phyloP scores from a whole-genome alignment of 2,329 filamentous ascomycete genomes.

The Scytalidium lignicola region DNA sequence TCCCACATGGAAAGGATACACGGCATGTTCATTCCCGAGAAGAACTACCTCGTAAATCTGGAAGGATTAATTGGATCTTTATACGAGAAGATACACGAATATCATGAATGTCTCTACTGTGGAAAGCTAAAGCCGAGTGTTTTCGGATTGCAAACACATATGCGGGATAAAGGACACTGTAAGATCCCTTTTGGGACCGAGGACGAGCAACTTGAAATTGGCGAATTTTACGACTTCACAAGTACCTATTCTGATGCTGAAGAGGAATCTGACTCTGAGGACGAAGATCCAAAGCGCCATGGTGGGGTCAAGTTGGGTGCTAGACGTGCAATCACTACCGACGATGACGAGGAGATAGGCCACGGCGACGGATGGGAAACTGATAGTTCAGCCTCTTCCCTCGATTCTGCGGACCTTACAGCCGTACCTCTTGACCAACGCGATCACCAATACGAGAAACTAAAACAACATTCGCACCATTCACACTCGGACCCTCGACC shows the following conservation, averaged over 20 bases:
- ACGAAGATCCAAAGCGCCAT: slow-evolving; percentile 41
- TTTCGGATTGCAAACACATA: slow-evolving; percentile 86
- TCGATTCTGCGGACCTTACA: slow-evolving; percentile 79
- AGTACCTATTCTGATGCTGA: slow-evolving; percentile 87
- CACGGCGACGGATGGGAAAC: slow-evolving; percentile 89
- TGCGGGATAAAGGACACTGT: slow-evolving; percentile 95
- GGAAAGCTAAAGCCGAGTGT: slow-evolving; percentile 75
- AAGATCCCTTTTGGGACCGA: slow-evolving; percentile 90
- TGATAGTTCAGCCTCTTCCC: slow-evolving; percentile 82
- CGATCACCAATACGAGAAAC: slow-evolving; percentile 65
- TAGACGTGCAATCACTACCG: slow-evolving; percentile 49
- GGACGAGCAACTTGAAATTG: slow-evolving; percentile 87
- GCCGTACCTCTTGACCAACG: slow-evolving; percentile 71
- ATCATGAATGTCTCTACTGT: slow-evolving; percentile 83
- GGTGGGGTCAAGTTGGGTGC: slow-evolving; percentile 67
- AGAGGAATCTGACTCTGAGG: slow-evolving; percentile 53
- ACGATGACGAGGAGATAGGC: slow-evolving; percentile 49
- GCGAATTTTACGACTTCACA: slow-evolving; percentile 95
- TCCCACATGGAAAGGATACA: slow-evolving; percentile 89
- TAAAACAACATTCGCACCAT: slow-evolving; percentile 71
- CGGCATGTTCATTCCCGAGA: slow-evolving; percentile 94
- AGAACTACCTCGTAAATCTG: slow-evolving; percentile 73
- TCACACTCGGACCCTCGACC: slow-evolving; percentile 64
- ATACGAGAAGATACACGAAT: slow-evolving; percentile 71
- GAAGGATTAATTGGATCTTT: slow-evolving; percentile 77